Evolutionary conservation across 306 rosid genomes (phyloP), one percentile per base, ranked within the genome.

Genomic region (Phaseolus lunatus): DNA sequence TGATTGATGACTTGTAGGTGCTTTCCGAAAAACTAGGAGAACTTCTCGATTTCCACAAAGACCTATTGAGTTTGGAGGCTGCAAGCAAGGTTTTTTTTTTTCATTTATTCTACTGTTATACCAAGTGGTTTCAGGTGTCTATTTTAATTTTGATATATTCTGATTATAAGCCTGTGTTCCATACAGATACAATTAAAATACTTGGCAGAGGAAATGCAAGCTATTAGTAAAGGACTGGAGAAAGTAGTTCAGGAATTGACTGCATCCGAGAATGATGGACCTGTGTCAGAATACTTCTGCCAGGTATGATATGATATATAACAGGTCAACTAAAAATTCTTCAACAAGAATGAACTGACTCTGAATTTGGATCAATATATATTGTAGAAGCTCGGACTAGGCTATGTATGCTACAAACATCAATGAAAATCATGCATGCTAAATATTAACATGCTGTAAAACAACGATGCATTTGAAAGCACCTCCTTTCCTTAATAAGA

Each of bases 151-250:
- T 56, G 68, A 44, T 65, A 20, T 70, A n/a, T 22, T 22, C 72
- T 26, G 82, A 65, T 76, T 73, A 53, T 72, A 52, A 70, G 71
- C 70, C 48, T 67, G 18, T 67, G 72, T 68, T 58, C 76, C 72
- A 70, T 81, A 83, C 90, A 95, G 99, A 83, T 95, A 72, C 99
- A 95, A 88, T 81, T 95, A 84, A 95, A 92, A 86, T 92, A 85
- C 82, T 81, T 95, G 92, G 99, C 99, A 23, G 99, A 95, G 85
- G 97, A 95, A 89, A 95, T 95, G 99, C 97, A 92, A 87, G 96
- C 98, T 75, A 81, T 95, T 43, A 90, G 88, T 82, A 95, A 95
- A 86, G 98, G 97, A 79, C 86, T 90, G 52, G 98, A 95, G 87
- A 95, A 92, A 85, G 95, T 95, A 69, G 90, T 92, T 66, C 97